Base-by-base conservation (phyloP, 140 eudicot genomes). In the Oenanthe javanica region DNA sequence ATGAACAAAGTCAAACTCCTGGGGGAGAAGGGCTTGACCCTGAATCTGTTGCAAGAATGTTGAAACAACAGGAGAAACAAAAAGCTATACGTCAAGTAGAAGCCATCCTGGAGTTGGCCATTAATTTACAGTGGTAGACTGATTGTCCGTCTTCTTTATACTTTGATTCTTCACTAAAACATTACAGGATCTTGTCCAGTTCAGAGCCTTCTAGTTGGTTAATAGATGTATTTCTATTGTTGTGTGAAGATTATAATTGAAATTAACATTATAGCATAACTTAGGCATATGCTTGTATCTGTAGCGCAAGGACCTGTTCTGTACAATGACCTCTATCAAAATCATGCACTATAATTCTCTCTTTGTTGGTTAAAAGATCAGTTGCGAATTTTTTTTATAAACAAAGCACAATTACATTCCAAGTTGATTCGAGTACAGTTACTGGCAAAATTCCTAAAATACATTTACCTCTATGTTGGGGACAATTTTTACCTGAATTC, bases 61-160 rank as follows among this genome's bases (percentile, higher is more conserved):
- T 95, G 71, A 95, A 93, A 84, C 91, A 88, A 81, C 99, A 95
- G 85, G 98, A 95, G 84, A 93, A 95, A 83, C 91, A 88, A 83
- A 82, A 89, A 61, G 85, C 90, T 64, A 91, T 95, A 50, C 83
- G 86, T 55, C 97, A 92, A 80, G 98, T 95, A 21, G 85, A 70
- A 84, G 87, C 93, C 77, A 88, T 95, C 15, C 80, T 93, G 80
- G 97, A 95, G 45, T 88, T 95, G 79, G 96, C 99, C 12, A 82
- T 95, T 42, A 91, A 85, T 80, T 82, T 95, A 78, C 84, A 81
- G 78, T 95, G 98, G 92, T 95, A 93, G 89, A 63, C 40, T 63
- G 71, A 38, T 23, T 31, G 10, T 61, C 36, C 36, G 1, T 9
- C 14, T 49, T 49, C 52, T 51, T 12, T 51, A 10, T 13, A 63